Percentiles rank a stretch among this genome's conserved stretches.
Evolutionary conservation across 495 filamentous ascomycete species (phyloP).

Genomic region (Tetracladium marchalianum): DNA sequence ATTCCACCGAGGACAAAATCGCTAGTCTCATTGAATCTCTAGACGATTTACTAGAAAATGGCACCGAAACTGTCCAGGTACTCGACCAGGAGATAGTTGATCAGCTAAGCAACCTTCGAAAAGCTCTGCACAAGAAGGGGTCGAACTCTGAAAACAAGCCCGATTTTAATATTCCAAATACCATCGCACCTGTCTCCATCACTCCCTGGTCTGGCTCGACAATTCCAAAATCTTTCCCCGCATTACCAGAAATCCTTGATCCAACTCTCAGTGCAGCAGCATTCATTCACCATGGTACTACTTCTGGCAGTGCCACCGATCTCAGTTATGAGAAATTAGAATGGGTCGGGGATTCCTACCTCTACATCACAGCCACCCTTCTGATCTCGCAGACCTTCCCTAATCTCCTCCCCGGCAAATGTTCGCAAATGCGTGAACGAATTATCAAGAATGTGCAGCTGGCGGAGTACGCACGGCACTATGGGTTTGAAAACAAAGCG

Average conservation of each 20-base stretch:
- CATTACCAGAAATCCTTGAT: conserved; percentile 49
- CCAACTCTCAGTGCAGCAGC: conserved; percentile 44
- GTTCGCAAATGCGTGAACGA: conserved; percentile 55
- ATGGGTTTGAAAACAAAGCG: conserved; percentile 55
- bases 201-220: conserved; percentile 34
- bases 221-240: conserved; percentile 33
- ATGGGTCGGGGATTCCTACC: conserved; percentile 66
- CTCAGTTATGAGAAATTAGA: conserved; percentile 61
- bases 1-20: conserved; percentile 3
- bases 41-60: conserved; percentile 11
- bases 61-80: conserved; percentile 2
- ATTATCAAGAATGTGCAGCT: conserved; percentile 68
- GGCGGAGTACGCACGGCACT: conserved; percentile 49
- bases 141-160: background rate
- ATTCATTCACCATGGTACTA: conserved; percentile 56
- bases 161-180: conserved; percentile 4
- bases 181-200: conserved; percentile 13
- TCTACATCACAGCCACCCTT: conserved; percentile 57
- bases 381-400: conserved; percentile 56
- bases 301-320: conserved; percentile 21
- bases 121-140: background rate
- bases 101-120: conserved; percentile 6
- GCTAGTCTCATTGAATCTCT: conserved; percentile 11
- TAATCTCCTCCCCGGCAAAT: conserved; percentile 43
- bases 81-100: conserved; percentile 9